Evolutionary conservation across 108 stramenopile species (phyloP).

Genomic region (Skeletonema menzelii): DNA sequence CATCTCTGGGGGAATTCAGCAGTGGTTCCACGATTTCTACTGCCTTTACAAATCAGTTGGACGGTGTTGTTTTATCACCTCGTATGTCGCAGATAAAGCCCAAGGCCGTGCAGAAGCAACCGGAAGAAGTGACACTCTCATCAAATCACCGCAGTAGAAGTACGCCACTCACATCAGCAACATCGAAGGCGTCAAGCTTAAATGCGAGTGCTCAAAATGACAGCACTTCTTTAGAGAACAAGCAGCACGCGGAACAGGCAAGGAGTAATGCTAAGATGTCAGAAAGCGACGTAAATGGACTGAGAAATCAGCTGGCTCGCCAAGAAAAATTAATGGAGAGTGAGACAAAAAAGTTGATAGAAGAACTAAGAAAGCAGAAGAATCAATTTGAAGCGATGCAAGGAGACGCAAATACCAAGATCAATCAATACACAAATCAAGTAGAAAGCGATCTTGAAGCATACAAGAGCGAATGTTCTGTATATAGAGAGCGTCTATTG

Average conservation of each 20-base stretch:
- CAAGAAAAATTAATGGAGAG: conserved; percentile 17
- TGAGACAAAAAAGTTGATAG: conserved; percentile 10
- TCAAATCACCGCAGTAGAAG: neutral
- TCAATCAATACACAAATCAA: conserved; percentile 10
- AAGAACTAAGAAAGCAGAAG: conserved; percentile 24
- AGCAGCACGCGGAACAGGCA: neutral
- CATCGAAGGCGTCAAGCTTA: neutral
- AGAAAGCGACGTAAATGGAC: conserved; percentile 6
- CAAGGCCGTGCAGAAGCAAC: conserved; percentile 6
- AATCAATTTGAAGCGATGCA: conserved; percentile 4
- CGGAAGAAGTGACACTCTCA: neutral
- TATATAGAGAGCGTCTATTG: conserved; percentile 30
- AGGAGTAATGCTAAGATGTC: conserved; percentile 3
- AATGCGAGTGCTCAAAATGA: neutral
- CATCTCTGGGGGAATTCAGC: neutral
- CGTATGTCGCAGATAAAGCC: neutral
- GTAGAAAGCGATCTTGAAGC: conserved; percentile 27
- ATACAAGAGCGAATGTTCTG: conserved; percentile 38
- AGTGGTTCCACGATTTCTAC: neutral
- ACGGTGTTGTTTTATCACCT: neutral
- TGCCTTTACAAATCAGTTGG: neutral
- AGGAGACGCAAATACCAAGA: conserved; percentile 6
- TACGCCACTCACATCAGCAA: neutral
- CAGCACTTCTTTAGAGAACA: neutral
- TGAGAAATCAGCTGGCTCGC: conserved; percentile 7